These are phyloP conservation scores for Aegilops sharonensis DNA, from an alignment of 176 grass and related monocot species.

Conservation along the genomic window DNA sequence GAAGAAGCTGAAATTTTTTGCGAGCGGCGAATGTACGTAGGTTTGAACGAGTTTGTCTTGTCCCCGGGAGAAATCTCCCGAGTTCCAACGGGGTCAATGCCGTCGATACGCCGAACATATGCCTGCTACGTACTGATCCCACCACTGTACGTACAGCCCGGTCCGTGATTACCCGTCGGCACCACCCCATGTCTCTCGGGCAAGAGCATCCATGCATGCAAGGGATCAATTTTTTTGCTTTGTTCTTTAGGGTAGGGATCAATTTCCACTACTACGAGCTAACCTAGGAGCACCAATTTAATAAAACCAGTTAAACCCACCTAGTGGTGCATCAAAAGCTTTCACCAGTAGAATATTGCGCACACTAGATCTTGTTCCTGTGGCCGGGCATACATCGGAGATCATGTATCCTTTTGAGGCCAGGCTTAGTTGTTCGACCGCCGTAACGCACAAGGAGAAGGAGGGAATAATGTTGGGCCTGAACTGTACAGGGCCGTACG, in stretches of 20 bases:
- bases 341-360: constrained; percentile 4
- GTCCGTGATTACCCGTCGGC: constrained; percentile 8
- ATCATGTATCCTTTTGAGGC: not conserved
- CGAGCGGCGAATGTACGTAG: not conserved
- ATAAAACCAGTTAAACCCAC: constrained; percentile 1
- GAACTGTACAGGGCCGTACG: constrained; percentile 32
- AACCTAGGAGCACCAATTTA: not conserved
- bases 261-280: not conserved
- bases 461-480: not conserved
- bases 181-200: constrained; percentile 36
- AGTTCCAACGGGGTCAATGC: constrained; percentile 50
- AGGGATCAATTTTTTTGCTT: not conserved
- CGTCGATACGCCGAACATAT: constrained; percentile 30
- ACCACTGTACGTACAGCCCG: not conserved
- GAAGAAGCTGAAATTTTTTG: not conserved
- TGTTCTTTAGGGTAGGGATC: too few species aligned
- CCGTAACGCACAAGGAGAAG: not conserved
- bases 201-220: not conserved
- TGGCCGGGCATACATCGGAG: not conserved
- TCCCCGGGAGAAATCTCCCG: constrained; percentile 36
- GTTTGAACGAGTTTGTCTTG: constrained; percentile 30
- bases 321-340: not conserved
- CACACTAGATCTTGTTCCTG: constrained; percentile 21
- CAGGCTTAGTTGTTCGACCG: not conserved
- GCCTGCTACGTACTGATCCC: not conserved